Evolutionary conservation across 2,329 filamentous ascomycete genomes (phyloP), one percentile per base, ranked within the genome.

Genomic region (Penicillium expansum): DNA sequence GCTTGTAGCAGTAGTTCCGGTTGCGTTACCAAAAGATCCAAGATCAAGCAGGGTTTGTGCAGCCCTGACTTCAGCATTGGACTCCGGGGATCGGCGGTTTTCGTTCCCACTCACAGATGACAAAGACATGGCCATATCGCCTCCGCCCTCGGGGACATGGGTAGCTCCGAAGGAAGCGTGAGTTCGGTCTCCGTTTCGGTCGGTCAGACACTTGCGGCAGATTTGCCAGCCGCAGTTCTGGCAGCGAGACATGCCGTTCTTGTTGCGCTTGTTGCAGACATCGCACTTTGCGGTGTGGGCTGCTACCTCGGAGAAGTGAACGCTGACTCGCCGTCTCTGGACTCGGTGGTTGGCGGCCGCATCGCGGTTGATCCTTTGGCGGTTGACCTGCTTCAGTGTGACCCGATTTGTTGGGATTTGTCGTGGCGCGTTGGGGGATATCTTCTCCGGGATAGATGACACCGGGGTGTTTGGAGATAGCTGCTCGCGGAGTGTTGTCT

Each of bases 261-360:
- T 52, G 51, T 62, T 62, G 13, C 59, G 50, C 8, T 44, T 49
- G 48, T 62, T 56, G 43, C 59, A 60, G 13, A 52, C 42, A 14
- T 62, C 59, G 13, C 59, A 62, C 16, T 62, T 62, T 4, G 59
- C 59, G 9, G 59, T 62, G 41, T 62, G 59, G 16, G 57, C 59
- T 37, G 57, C 42, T 3, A 62, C 57, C 2, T 62, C 54, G 7
- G 44, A 24, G 59, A 62, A 62, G 9, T 37, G n/a, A 5, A 62
- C 59, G n/a, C 38, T 18, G n/a, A 56, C 20, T n/a, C 48, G 47
- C 2, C 47, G 45, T 20, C 39, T 32, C n/a, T 42, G 52, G n/a
- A 8, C 13, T 29, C 52, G 47, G 13, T 30, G n/a, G 14, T 8
- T 42, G 18, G 30, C 29, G 30, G 9, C 30, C 30, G 37, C 6